Conservation (phyloP, 139 green algal genomes). For the Coelastrella sp. region DNA sequence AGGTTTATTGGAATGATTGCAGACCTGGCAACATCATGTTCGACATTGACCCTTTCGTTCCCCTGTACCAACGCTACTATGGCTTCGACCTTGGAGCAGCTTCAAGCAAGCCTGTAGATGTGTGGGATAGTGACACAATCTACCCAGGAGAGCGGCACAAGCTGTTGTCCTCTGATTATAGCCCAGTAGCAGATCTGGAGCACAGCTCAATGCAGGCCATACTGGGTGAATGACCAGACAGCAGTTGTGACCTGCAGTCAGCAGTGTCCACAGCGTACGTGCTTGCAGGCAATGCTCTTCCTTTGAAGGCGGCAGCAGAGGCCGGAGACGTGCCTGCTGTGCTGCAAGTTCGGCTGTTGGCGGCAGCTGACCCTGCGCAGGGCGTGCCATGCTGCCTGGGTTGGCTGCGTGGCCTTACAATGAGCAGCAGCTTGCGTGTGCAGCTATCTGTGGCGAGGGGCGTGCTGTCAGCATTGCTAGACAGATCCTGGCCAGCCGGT, state of each 20-base stretch:
- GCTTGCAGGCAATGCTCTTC: slow-evolving; percentile 4
- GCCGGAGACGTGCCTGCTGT: neutral
- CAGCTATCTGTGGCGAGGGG: neutral
- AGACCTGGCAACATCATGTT: neutral
- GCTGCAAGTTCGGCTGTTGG: neutral
- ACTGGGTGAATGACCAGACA: neutral
- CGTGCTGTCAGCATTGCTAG: neutral
- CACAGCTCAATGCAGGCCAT: neutral
- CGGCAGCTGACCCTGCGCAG: neutral
- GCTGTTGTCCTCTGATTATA: neutral
- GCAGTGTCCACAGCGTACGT: neutral
- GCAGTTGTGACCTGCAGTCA: neutral
- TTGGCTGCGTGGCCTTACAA: neutral
- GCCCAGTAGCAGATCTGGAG: neutral
- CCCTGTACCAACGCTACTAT: neutral
- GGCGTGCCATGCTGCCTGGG: neutral
- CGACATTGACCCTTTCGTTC: neutral
- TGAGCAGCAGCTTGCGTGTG: slow-evolving; percentile 8
- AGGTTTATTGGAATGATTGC: neutral
- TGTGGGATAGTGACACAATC: neutral
- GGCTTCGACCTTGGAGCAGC: neutral
- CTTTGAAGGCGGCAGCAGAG: neutral
- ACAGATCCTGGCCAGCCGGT: neutral
- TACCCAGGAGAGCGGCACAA: neutral
- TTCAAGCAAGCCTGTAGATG: neutral